Percentiles rank a stretch among this genome's conserved stretches.
These are phyloP conservation scores for Helotiales sp. DNA, from an alignment of 2,329 filamentous ascomycete genomes.

Conservation along the genomic window DNA sequence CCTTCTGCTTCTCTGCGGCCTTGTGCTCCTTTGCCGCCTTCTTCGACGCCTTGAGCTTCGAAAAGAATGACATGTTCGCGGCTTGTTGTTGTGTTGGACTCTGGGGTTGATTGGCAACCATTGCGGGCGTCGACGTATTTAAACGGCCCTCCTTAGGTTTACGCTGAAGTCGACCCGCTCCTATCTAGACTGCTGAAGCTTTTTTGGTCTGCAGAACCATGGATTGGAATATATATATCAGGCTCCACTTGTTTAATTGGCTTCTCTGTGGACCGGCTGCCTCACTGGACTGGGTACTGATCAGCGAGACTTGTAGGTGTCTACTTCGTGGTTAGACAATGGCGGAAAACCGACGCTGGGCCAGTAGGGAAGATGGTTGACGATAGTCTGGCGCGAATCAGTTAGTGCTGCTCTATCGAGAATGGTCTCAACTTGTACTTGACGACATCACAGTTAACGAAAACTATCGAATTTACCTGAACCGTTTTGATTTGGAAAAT, in stretches of 20 bases:
- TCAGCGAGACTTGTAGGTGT: background rate
- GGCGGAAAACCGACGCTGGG: background rate
- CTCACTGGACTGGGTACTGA: background rate
- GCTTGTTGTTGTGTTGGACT: background rate
- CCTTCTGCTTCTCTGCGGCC: slow-evolving; percentile 52
- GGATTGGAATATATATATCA: slow-evolving; percentile 5
- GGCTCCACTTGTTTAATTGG: slow-evolving; percentile 4
- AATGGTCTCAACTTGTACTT: background rate
- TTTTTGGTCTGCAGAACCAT: background rate
- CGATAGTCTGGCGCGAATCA: slow-evolving; percentile 1
- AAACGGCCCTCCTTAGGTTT: background rate
- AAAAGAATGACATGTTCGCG: slow-evolving; percentile 60
- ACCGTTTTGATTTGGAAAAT: background rate
- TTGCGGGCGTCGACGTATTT: background rate
- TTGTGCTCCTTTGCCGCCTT: slow-evolving; percentile 61
- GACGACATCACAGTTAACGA: background rate
- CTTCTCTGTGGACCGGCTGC: background rate
- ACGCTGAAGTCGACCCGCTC: slow-evolving; percentile 1
- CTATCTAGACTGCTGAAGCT: slow-evolving; percentile 3
- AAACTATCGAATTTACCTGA: background rate
- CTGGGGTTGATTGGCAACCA: background rate
- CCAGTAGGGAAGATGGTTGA: slow-evolving; percentile 1
- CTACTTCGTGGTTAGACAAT: slow-evolving; percentile 1
- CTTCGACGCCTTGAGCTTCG: slow-evolving; percentile 56
- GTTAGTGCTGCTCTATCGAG: slow-evolving; percentile 5